Evolutionary conservation across 2,329 filamentous ascomycete species (phyloP).

Genomic region (Zymoseptoria crescenta): DNA sequence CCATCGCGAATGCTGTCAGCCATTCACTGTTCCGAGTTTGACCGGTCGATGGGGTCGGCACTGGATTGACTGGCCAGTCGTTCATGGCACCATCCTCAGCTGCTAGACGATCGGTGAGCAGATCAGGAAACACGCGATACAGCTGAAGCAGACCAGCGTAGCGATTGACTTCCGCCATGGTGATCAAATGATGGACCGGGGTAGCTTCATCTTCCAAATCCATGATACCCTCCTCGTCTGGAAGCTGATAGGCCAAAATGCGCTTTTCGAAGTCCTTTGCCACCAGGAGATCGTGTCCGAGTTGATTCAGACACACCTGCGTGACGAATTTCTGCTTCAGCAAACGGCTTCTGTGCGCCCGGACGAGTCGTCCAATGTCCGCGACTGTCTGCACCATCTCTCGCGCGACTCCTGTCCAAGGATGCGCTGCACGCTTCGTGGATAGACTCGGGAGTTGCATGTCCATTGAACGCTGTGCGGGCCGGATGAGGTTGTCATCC

Average conservation of each 20-base stretch:
- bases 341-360: slow-evolving; percentile 11
- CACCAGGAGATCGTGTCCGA: slow-evolving; percentile 20
- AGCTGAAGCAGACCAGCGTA: slow-evolving; percentile 47
- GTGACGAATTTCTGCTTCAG: slow-evolving; percentile 18
- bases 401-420: slow-evolving; percentile 44
- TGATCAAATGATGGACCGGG: slow-evolving; percentile 46
- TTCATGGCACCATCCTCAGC: not conserved
- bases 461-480: slow-evolving; percentile 21
- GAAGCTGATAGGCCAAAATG: slow-evolving; percentile 42
- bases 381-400: slow-evolving; percentile 39
- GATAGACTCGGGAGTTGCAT: not conserved
- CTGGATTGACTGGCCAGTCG: not conserved
- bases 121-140: slow-evolving; percentile 46
- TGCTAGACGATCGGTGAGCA: slow-evolving; percentile 10
- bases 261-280: slow-evolving; percentile 41
- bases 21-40: slow-evolving; percentile 27
- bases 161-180: slow-evolving; percentile 48
- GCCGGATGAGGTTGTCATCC: slow-evolving; percentile 45
- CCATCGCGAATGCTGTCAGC: slow-evolving; percentile 47
- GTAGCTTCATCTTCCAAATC: slow-evolving; percentile 47
- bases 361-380: slow-evolving; percentile 36
- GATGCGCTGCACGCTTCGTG: slow-evolving; percentile 12
- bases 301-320: slow-evolving; percentile 14
- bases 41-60: slow-evolving; percentile 16
- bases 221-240: slow-evolving; percentile 41